Base-by-base conservation (phyloP, 176 grass and related monocot genomes). In the Tillandsia leiboldiana region DNA sequence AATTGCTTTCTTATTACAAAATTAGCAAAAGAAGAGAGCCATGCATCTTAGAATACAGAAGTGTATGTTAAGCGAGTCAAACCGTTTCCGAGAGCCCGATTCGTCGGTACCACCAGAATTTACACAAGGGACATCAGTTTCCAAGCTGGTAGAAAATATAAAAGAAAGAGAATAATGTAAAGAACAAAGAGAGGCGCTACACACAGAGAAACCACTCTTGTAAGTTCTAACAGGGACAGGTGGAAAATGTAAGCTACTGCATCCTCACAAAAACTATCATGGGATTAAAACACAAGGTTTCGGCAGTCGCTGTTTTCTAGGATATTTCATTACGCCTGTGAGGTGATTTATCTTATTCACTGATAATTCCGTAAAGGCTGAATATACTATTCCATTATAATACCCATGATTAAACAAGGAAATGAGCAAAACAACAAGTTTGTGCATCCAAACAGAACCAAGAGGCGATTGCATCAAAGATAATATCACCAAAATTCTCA, bases 41-140 rank as follows among this genome's bases (percentile, higher is more conserved):
- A 73, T 53, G 18, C 11, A 53, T 17, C 68, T 23, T 17, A 48
- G 53, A 8, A 82, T 61, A 9, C 0, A 23, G 20, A 64, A 33
- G 48, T 48, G 18, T 70, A 81, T 8, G 33, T 28, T 29, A 26
- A 57, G 50, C 5, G 26, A 80, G 26, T 0, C 85, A 63, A 53
- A 91, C 89, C 85, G 82, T 53, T 91, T 91, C 66, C 75, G 66
- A 69, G 78, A 83, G 61, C 73, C 63, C 47, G 89, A 66, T 77
- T 88, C 79, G 63, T 91, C 87, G 28, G 64, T 53, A 53, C 63
- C 73, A 67, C 80, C 70, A 57, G 51, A 28, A 20, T 72, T 72
- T 58, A 82, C 81, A 29, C 82, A 68, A 42, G 72, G 75, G 77
- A 54, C 74, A 59, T 86, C 73, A 23, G 86, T 78, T 51, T 88